phyloP scores from a whole-genome alignment of 2,329 filamentous ascomycete genomes.

The Alternaria sp. region DNA sequence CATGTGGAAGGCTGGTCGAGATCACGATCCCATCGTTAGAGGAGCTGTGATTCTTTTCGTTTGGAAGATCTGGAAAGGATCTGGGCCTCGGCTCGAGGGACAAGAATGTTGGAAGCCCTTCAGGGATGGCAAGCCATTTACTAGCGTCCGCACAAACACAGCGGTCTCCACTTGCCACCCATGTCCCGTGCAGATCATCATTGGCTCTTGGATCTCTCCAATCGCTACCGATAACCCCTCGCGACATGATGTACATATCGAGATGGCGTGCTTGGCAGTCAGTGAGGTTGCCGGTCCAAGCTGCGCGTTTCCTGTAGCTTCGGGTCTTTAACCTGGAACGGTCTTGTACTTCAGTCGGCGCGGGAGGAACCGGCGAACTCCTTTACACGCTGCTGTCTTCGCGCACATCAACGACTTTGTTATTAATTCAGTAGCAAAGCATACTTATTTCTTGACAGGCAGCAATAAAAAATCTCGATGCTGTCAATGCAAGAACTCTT shows the following conservation, averaged over 20 bases:
- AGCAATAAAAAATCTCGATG: background rate
- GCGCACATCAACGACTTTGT: background rate
- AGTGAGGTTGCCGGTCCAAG: background rate
- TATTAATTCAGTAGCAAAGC: background rate
- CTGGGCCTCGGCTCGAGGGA: background rate
- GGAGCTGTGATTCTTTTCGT: background rate
- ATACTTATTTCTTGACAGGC: background rate
- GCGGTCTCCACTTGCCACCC: background rate
- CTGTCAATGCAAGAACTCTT: background rate
- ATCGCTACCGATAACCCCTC: background rate
- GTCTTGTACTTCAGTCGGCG: background rate
- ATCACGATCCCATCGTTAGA: background rate
- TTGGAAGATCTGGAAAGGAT: background rate
- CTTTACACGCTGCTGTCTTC: background rate
- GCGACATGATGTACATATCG: background rate
- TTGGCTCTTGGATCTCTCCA: background rate
- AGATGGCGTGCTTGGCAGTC: background rate
- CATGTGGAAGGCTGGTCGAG: background rate
- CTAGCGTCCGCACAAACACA: slow-evolving; percentile 3
- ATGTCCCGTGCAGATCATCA: slow-evolving; percentile 4
- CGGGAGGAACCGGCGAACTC: background rate
- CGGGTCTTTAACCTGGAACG: background rate
- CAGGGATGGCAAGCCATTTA: background rate
- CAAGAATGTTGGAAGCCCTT: background rate
- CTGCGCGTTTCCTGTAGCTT: background rate